phyloP scores from a whole-genome alignment of 1,284 basidiomycete species.

The Cutaneotrichosporon spelunceum region DNA sequence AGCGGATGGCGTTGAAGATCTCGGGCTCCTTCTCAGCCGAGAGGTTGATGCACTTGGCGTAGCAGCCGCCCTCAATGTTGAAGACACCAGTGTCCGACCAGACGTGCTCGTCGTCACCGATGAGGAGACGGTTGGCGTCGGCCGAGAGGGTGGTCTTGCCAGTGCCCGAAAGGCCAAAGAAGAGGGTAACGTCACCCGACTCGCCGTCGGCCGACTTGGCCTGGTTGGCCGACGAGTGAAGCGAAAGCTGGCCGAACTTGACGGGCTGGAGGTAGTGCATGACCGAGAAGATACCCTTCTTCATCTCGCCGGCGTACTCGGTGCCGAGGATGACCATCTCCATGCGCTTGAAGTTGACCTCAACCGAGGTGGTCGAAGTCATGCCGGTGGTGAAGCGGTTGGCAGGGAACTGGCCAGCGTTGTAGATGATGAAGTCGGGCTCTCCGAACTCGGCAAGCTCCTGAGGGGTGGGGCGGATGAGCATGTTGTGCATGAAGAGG shows the following conservation, averaged over 20 bases:
- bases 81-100: constrained; percentile 98
- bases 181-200: constrained; percentile 89
- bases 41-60: constrained; percentile 97
- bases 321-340: constrained; percentile 99
- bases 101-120: constrained; percentile 97
- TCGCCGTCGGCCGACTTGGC: constrained; percentile 64
- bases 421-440: constrained; percentile 99
- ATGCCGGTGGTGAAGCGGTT: constrained; percentile 99
- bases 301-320: constrained; percentile 99
- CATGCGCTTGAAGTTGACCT: constrained; percentile 99
- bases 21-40: constrained; percentile 94
- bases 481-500: constrained; percentile 99
- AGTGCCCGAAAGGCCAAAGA: constrained; percentile 98
- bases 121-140: constrained; percentile 83
- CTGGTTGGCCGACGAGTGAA: constrained; percentile 96
- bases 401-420: constrained; percentile 99
- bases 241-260: constrained; percentile 95
- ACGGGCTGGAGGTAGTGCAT: constrained; percentile 99
- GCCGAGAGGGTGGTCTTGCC: constrained; percentile 97
- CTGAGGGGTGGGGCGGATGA: constrained; percentile 93
- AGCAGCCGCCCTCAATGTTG: constrained; percentile 99
- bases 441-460: constrained; percentile 95
- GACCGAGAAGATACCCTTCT: constrained; percentile 99
- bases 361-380: constrained; percentile 97
- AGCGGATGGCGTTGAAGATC: constrained; percentile 93